Base-by-base conservation (phyloP, 2,329 filamentous ascomycete species). In the Aspergillus tamarii region DNA sequence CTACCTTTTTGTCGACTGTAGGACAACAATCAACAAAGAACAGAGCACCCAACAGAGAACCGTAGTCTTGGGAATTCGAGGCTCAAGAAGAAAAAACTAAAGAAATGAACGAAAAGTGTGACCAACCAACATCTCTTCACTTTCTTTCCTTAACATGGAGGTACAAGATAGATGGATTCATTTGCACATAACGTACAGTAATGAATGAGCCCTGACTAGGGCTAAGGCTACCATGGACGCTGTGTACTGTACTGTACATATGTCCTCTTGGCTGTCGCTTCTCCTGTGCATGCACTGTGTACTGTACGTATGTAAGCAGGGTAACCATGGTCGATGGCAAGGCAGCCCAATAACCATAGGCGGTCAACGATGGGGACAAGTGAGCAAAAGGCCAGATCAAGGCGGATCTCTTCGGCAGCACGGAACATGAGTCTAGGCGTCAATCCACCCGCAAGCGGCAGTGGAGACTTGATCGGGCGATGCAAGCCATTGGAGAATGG, bases 391-490 rank as follows among this genome's bases (percentile, higher is more conserved):
- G 23, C 50, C 32, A 26, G 54, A 64, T 58, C 32, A 62, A 65
- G 60, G 57, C 63, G 63, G 66, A 67, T 59, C 61, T 50, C 43
- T 55, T 68, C 66, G 63, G 66, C 61, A 66, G 65, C 63, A 67
- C 66, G 63, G 66, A 67, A 62, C 60, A 58, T 63, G 61, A 64
- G 67, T 65, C 66, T 68, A 69, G 65, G 64, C 61, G 66, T 64
- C 62, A 66, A 65, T 61, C 65, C 62, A 64, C 61, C 66, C 60
- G 65, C 57, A 68, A 67, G 60, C 65, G 65, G 65, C 52, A 67
- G 61, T 66, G 65, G 63, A 57, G 61, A 60, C 63, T 55, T 50
- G 63, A 68, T 67, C 61, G 64, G 59, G 57, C 64, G 59, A 67
- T 66, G 63, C 63, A 65, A 60, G 60, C 59, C 56, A 59, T 56